A percentile compares a stretch with the other conserved stretches of the same genome.
Conservation (phyloP, 352 stramenopile species). For the Phytophthora cryptogea region DNA sequence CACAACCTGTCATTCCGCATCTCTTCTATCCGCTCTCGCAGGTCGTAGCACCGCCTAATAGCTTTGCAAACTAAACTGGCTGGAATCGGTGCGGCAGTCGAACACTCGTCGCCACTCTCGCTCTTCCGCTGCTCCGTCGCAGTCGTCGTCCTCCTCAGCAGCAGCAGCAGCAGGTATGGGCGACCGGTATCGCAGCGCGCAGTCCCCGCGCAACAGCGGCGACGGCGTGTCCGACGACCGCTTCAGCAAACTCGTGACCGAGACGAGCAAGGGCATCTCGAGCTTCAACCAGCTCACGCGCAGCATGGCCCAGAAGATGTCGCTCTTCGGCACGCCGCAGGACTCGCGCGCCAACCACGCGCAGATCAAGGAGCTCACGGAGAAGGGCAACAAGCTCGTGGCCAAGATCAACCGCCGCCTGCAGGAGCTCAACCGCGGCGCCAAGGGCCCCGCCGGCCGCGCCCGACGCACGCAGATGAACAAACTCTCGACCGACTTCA, state of each 20-base stretch:
- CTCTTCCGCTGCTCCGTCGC: constrained; percentile 20
- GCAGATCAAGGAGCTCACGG: constrained; percentile 78
- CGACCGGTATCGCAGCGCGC: constrained; percentile 64
- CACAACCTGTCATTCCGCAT: constrained; percentile 3
- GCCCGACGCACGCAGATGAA: constrained; percentile 68
- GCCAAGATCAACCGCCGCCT: constrained; percentile 77
- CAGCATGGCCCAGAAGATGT: constrained; percentile 87
- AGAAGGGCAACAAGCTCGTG: constrained; percentile 86
- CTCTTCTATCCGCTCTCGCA: constrained; percentile 11
- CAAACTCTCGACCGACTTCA: constrained; percentile 87
- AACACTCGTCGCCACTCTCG: constrained; percentile 14
- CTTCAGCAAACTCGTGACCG: constrained; percentile 75
- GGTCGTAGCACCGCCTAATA: constrained; percentile 8
- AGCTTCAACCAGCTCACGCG: constrained; percentile 87
- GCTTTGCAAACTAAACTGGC: constrained; percentile 31
- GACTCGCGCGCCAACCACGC: constrained; percentile 84
- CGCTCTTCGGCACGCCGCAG: constrained; percentile 82
- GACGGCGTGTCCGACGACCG: constrained; percentile 59
- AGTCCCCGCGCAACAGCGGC: constrained; percentile 54
- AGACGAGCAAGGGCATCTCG: constrained; percentile 87
- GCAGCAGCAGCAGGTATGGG: constrained; percentile 39
- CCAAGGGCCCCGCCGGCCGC: constrained; percentile 48
- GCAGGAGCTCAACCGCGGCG: constrained; percentile 71
- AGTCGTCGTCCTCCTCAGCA: background rate
- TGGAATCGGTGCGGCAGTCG: constrained; percentile 20